Evolutionary conservation across 2,329 filamentous ascomycete species (phyloP), one percentile per base, ranked within the genome.

Genomic region (Aspergillus ustus): DNA sequence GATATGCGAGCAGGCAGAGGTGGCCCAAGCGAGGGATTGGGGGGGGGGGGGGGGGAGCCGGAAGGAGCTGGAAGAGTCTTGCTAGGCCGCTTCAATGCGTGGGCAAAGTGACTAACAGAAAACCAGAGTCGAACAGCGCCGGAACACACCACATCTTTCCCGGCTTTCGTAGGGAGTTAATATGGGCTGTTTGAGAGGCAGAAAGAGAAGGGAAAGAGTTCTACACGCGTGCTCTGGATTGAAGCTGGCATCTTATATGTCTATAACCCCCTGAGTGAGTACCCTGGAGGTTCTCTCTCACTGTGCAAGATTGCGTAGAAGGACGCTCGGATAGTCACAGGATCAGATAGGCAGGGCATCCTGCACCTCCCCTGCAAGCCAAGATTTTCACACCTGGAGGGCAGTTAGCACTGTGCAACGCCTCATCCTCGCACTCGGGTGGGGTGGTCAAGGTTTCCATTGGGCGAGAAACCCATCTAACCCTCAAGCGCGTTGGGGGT

Each of bases 251-350:
- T 34, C 17, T 60, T 60, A 60, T 60, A 60, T 60, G 29, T 54
- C 9, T 20, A 44, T 7, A 11, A 34, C 1, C 45, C 52, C 25
- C 45, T 52, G 29, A 19, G 22, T 60, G 58, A 52, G 58, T 56
- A 60, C 58, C 58, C 58, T 56, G 58, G 52, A 52, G 46, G 40
- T 46, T 37, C 19, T 29, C 48, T 40, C 34, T 40, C 34, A 13
- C 9, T 11, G 34, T 17, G 34, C 34, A 15, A 40, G 34, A 3
- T 1, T 40, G 22, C 13, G 45, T 48, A 50, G 22, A 17, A 50
- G 1, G 20, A 48, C 45, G 20, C 45, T 48, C 45, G 45, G 45
- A 22, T 28, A 22, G 20, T 48, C 45, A 28, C 45, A 22, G 45
- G 45, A 22, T 11, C 13, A 40, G 34, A 45, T 22, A 45, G 19